Evolutionary conservation across 2,329 filamentous ascomycete species (phyloP).

Genomic region (Neopestalotiopsis rosae): DNA sequence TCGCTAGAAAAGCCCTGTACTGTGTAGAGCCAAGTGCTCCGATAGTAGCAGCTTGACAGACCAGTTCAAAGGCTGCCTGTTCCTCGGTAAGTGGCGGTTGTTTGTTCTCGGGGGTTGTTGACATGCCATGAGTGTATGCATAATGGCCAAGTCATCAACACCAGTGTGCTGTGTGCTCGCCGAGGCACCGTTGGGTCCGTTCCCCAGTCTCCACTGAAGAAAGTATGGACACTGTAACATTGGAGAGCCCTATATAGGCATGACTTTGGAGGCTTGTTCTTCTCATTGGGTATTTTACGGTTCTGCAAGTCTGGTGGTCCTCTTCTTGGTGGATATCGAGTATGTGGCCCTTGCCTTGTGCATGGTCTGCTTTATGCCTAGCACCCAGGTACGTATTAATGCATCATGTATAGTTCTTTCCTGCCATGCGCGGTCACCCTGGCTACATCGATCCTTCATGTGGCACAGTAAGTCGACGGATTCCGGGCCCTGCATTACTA

Average conservation of each 20-base stretch:
- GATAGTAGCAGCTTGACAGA: background rate
- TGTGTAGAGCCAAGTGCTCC: background rate
- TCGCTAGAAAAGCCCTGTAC: background rate
- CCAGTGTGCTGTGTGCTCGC: background rate
- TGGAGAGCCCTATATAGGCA: background rate
- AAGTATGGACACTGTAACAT: background rate
- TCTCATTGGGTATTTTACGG: background rate
- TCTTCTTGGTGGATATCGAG: background rate
- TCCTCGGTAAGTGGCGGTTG: background rate
- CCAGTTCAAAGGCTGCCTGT: background rate
- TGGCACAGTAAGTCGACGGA: constrained; percentile 1
- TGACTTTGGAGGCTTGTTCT: background rate
- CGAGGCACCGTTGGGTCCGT: background rate
- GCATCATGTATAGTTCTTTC: background rate
- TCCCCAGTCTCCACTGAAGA: background rate
- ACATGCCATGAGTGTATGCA: background rate
- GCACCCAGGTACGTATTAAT: background rate
- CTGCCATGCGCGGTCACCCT: background rate
- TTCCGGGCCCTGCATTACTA: background rate
- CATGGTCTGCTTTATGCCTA: background rate
- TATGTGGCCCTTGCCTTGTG: background rate
- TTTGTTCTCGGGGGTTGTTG: background rate
- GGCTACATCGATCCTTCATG: background rate
- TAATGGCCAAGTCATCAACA: constrained; percentile 1
- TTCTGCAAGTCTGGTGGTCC: background rate